Percentiles rank a stretch among this genome's conserved stretches.
phyloP scores from a whole-genome alignment of 2,329 filamentous ascomycete species.

The Diaporthe sp. region DNA sequence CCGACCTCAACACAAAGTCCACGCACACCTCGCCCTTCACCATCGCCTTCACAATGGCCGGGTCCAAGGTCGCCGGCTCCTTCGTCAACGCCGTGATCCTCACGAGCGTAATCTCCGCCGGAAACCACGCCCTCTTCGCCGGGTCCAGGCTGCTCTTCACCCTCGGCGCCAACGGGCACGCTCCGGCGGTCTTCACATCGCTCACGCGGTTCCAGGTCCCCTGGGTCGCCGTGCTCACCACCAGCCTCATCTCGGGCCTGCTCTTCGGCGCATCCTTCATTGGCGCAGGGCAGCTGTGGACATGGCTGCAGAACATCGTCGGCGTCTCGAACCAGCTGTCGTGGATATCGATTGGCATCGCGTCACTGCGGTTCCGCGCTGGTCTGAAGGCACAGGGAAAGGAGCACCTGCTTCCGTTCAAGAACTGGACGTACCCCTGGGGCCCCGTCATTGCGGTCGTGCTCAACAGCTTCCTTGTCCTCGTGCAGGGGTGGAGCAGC shows the following conservation, averaged over 20 bases:
- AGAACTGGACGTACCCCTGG: constrained; percentile 75
- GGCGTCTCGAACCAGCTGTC: constrained; percentile 77
- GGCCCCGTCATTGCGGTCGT: constrained; percentile 69
- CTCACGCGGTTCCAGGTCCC: constrained; percentile 64
- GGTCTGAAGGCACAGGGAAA: constrained; percentile 70
- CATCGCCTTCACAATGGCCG: constrained; percentile 71
- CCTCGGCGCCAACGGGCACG: constrained; percentile 66
- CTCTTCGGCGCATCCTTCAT: constrained; percentile 77
- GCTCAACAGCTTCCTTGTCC: constrained; percentile 70
- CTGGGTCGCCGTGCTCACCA: constrained; percentile 66
- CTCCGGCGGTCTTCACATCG: constrained; percentile 65
- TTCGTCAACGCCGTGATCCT: constrained; percentile 74
- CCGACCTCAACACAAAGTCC: constrained; percentile 55
- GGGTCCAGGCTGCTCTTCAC: constrained; percentile 69
- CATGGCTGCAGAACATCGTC: constrained; percentile 76
- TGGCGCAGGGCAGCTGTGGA: constrained; percentile 74
- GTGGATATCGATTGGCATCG: constrained; percentile 74
- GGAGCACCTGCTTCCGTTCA: constrained; percentile 72
- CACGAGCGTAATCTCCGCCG: constrained; percentile 69
- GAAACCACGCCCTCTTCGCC: constrained; percentile 70
- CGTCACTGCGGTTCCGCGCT: constrained; percentile 74
- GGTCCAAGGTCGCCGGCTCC: constrained; percentile 65
- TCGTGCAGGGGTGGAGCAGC: constrained; percentile 73
- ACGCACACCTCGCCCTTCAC: constrained; percentile 71
- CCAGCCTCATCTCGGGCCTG: constrained; percentile 65